A percentile compares a stretch with the other conserved stretches of the same genome.
Evolutionary conservation across 2,329 filamentous ascomycete genomes (phyloP).

Genomic region (Paracamarosporium sp.): DNA sequence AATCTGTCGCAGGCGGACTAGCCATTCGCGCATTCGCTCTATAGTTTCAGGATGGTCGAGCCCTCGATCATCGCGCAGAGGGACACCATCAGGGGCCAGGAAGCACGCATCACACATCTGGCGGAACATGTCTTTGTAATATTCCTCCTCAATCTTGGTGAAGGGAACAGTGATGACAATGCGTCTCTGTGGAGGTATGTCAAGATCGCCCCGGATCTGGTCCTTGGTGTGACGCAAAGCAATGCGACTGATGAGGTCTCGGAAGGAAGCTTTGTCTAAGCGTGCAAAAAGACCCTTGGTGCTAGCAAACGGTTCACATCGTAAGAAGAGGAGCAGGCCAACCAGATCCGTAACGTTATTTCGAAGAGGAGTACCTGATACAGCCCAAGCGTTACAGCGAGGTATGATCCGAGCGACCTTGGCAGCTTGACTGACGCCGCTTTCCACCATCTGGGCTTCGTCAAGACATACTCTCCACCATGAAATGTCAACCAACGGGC

Average conservation of each 20-base stretch:
- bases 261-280: constrained; percentile 72
- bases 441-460: constrained; percentile 93
- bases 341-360: constrained; percentile 80
- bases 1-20: constrained; percentile 79
- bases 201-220: constrained; percentile 77
- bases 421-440: constrained; percentile 82
- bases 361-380: constrained; percentile 88
- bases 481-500: constrained; percentile 78
- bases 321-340: constrained; percentile 81
- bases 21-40: constrained; percentile 79
- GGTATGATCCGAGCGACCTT: constrained; percentile 81
- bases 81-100: constrained; percentile 69
- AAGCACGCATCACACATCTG: constrained; percentile 76
- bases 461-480: constrained; percentile 86
- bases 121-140: constrained; percentile 79
- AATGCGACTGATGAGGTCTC: constrained; percentile 72
- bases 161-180: constrained; percentile 90
- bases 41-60: constrained; percentile 63
- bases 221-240: constrained; percentile 87
- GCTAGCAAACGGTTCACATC: constrained; percentile 76
- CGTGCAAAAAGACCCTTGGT: constrained; percentile 71
- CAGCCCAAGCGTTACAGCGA: constrained; percentile 85
- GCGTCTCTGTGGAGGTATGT: constrained; percentile 81
- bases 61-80: constrained; percentile 68
- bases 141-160: constrained; percentile 86